A percentile compares a stretch with the other conserved stretches of the same genome.
Conservation (phyloP, 805 yeast species). For the Yamadazyma laniorum region DNA sequence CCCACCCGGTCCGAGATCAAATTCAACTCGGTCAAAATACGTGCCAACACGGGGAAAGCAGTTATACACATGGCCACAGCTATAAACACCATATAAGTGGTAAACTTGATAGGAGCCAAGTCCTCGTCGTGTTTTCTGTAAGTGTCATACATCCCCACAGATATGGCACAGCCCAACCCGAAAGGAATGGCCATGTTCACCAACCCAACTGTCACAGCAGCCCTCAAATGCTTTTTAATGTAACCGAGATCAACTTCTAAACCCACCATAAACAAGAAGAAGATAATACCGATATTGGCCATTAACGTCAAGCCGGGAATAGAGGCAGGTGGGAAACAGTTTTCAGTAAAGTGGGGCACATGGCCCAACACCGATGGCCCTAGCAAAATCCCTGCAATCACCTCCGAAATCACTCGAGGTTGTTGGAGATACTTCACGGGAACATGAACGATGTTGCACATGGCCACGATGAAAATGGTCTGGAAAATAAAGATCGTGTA, state of each 20-base stretch:
- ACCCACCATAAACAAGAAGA: constrained; percentile 75
- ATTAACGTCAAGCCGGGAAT: constrained; percentile 62
- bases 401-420: constrained; percentile 82
- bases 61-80: constrained; percentile 84
- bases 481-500: constrained; percentile 71
- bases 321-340: constrained; percentile 63
- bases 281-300: constrained; percentile 72
- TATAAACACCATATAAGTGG: constrained; percentile 75
- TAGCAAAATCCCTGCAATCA: constrained; percentile 68
- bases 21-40: constrained; percentile 72
- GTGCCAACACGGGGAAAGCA: constrained; percentile 80
- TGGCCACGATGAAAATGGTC: constrained; percentile 54
- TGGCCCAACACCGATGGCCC: constrained; percentile 78
- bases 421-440: constrained; percentile 64
- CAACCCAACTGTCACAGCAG: constrained; percentile 67
- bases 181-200: constrained; percentile 76
- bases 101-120: constrained; percentile 48
- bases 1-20: constrained; percentile 73
- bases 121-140: constrained; percentile 38
- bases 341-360: constrained; percentile 62
- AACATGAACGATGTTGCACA: constrained; percentile 59
- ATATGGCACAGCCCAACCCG: constrained; percentile 71
- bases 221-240: constrained; percentile 56
- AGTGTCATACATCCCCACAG: constrained; percentile 63
- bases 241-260: constrained; percentile 72